phyloP scores from a whole-genome alignment of 805 yeast species.

The Yamadazyma endophytica region DNA sequence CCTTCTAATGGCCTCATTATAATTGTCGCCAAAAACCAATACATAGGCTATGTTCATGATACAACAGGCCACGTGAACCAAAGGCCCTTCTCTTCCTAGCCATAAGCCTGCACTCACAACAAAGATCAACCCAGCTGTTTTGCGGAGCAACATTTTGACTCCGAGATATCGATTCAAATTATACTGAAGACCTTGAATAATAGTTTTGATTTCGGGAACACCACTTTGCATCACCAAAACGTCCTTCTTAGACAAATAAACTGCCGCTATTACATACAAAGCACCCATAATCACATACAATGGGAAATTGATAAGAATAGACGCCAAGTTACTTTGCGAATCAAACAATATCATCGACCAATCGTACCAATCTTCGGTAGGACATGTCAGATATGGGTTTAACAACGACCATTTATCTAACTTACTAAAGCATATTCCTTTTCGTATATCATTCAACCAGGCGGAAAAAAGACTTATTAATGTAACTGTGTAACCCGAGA shows the following conservation, averaged over 20 bases:
- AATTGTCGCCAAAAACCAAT: constrained; percentile 8
- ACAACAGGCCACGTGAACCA: constrained; percentile 74
- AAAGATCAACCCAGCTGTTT: constrained; percentile 54
- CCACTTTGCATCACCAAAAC: constrained; percentile 48
- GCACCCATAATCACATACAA: constrained; percentile 27
- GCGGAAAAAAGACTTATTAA: constrained; percentile 46
- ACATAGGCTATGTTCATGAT: constrained; percentile 35
- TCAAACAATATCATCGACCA: constrained; percentile 31
- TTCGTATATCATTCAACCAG: constrained; percentile 48
- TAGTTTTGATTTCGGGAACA: constrained; percentile 67
- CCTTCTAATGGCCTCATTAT: constrained; percentile 58
- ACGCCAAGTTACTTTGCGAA: constrained; percentile 14
- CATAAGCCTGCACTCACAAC: constrained; percentile 75
- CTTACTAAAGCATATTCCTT: constrained; percentile 45
- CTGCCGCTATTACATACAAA: constrained; percentile 21
- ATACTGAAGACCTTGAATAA: constrained; percentile 62
- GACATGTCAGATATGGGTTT: constrained; percentile 42
- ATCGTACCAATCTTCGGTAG: constrained; percentile 34
- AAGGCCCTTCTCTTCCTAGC: constrained; percentile 85
- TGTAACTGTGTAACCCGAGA: constrained; percentile 47
- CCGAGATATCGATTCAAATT: constrained; percentile 46
- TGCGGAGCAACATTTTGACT: constrained; percentile 46
- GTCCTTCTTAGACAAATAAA: constrained; percentile 23
- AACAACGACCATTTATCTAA: constrained; percentile 37
- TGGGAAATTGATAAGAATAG: constrained; percentile 29